Base-by-base conservation (phyloP, 2,329 filamentous ascomycete genomes). In the Dothidotthia symphoricarpi region DNA sequence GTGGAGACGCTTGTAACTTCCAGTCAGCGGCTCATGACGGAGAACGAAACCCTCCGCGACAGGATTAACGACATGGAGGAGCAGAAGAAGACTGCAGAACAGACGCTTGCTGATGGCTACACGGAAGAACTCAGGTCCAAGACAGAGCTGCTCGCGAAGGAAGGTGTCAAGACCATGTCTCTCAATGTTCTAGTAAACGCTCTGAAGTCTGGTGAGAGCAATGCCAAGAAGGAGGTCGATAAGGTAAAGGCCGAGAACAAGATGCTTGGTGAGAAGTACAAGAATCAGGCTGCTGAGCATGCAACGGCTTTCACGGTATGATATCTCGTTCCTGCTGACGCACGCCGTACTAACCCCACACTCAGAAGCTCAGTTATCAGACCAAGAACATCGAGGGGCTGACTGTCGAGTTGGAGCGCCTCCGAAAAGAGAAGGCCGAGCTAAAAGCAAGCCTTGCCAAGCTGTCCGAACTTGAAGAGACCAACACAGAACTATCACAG, bases 241-340 rank as follows among this genome's bases (percentile, higher is more conserved):
- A 57, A 57, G 29, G 2, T 49, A 9, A 56, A 53, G 16, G 30
- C 36, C 3, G 52, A 57, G 26, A 39, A 46, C 27, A 51, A 43
- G 12, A 13, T 33, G 6, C 25, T 53, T 16, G 38, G 43, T 5
- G 42, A 51, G 24, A 63, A 58, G 30, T 60, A 53, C 34, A 41
- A 29, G 12, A 43, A 48, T 14, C 54, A 57, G 37, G 26, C 49
- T 14, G 17, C 28, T n/a, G 59, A 59, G 34, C 52, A 54, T 39
- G 45, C 47, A 6, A 46, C 43, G 10, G 24, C 41, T 9, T 55
- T 54, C 17, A 39, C 22, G 28, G 58, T 63, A 50, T 8, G 49
- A 40, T 11, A 10, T 6, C 4, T 14, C 12, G 4, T 22, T 9
- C 19, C 9, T 22, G 19, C 19, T 9, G 19, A 5, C 19, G n/a